These are phyloP conservation scores for Lipomyces mesembrius DNA, from an alignment of 805 yeast species.

Conservation along the genomic window DNA sequence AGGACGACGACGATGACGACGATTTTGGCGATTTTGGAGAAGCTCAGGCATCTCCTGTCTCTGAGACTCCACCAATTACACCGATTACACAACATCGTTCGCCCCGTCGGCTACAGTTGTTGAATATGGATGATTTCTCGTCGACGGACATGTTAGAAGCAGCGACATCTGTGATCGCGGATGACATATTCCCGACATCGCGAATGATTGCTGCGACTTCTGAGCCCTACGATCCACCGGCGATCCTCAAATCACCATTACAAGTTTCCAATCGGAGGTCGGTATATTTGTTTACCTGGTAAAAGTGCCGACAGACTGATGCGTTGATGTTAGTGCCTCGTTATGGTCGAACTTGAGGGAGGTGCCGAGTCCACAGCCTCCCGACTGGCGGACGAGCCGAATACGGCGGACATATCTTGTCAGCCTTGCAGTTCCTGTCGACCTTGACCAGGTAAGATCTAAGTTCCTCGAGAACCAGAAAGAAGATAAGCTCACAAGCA, in stretches of 20 bases:
- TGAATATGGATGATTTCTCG: slow-evolving; percentile 20
- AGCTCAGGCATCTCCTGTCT: slow-evolving; percentile 10
- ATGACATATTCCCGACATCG: slow-evolving; percentile 21
- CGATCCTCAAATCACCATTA: slow-evolving; percentile 6
- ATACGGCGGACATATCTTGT: slow-evolving; percentile 66
- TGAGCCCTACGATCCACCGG: slow-evolving; percentile 12
- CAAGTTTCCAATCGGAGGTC: slow-evolving; percentile 13
- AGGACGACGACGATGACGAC: slow-evolving; percentile 20
- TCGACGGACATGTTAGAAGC: slow-evolving; percentile 23
- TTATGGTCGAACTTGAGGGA: slow-evolving; percentile 55
- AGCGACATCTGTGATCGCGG: slow-evolving; percentile 23
- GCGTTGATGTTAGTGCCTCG: slow-evolving; percentile 8
- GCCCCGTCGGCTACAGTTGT: background rate
- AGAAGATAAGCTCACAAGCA: background rate
- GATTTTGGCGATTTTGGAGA: slow-evolving; percentile 38
- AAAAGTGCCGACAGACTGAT: background rate
- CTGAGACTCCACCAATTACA: slow-evolving; percentile 8
- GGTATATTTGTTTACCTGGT: background rate
- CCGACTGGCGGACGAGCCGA: slow-evolving; percentile 71
- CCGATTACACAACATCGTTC: background rate
- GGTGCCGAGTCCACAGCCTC: slow-evolving; percentile 57
- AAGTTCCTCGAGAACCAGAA: background rate
- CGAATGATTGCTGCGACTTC: slow-evolving; percentile 27
- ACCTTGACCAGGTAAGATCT: slow-evolving; percentile 57
- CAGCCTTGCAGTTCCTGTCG: slow-evolving; percentile 73